Evolutionary conservation across 2,329 filamentous ascomycete species (phyloP).

Genomic region (Arthrinium phaeospermum): DNA sequence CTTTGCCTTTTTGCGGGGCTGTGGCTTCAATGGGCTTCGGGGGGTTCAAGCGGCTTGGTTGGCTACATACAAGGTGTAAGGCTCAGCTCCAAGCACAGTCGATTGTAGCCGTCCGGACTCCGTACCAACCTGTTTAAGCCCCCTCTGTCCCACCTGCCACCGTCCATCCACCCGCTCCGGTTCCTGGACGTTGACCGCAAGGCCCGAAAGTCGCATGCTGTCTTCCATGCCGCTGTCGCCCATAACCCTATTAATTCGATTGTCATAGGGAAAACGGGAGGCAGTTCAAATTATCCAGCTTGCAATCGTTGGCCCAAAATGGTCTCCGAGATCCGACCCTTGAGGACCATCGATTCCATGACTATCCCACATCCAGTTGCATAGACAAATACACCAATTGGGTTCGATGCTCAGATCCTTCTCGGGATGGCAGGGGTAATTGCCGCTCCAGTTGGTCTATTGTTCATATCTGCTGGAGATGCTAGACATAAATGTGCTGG

Average conservation of each 20-base stretch:
- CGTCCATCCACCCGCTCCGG: neutral
- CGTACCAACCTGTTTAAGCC: neutral
- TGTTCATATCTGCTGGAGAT: too few species aligned
- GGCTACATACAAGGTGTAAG: too few species aligned
- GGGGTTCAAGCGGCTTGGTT: neutral
- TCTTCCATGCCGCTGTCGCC: constrained; percentile 3
- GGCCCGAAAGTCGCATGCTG: neutral
- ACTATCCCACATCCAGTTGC: too few species aligned
- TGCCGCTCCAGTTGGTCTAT: too few species aligned
- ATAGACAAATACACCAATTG: too few species aligned
- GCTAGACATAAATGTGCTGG: too few species aligned
- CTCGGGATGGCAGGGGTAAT: too few species aligned
- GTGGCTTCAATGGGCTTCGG: constrained; percentile 19
- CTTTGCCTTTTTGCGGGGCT: neutral
- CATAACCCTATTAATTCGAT: neutral
- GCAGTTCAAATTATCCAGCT: too few species aligned
- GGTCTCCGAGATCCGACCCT: too few species aligned
- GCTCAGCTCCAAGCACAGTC: neutral
- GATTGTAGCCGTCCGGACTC: neutral
- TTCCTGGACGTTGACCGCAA: neutral
- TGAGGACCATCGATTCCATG: too few species aligned
- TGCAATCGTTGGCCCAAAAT: too few species aligned
- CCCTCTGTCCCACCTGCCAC: neutral
- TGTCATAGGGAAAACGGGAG: neutral
- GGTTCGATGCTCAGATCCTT: too few species aligned